phyloP scores from a whole-genome alignment of 2,329 filamentous ascomycete genomes.

The Fusarium globosum region DNA sequence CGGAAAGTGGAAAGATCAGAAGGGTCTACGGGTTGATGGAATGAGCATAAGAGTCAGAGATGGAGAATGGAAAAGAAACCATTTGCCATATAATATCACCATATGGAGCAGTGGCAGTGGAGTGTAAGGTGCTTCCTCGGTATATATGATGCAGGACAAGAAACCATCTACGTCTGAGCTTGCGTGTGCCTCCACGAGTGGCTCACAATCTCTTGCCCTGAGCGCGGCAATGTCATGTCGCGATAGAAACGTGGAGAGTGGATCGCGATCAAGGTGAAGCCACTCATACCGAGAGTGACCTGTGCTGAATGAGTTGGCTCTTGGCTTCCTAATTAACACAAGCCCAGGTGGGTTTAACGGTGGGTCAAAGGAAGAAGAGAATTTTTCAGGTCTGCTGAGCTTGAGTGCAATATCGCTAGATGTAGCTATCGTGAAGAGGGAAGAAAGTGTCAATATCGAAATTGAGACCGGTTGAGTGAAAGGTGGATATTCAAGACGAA shows the following conservation, averaged over 20 bases:
- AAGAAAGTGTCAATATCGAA: conserved; percentile 32
- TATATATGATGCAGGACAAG: conserved; percentile 4
- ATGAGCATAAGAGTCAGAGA: conserved; percentile 7
- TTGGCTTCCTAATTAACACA: conserved; percentile 38
- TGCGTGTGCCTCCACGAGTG: conserved; percentile 19
- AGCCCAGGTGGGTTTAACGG: conserved; percentile 23
- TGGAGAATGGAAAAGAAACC: conserved; percentile 15
- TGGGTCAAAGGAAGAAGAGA: conserved; percentile 22
- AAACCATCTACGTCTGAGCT: conserved; percentile 10
- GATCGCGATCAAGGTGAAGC: conserved; percentile 26
- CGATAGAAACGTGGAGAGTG: conserved; percentile 28
- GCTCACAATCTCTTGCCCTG: neutral
- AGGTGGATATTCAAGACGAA: conserved; percentile 35
- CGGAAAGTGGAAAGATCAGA: conserved; percentile 13
- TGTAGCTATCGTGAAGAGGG: conserved; percentile 17
- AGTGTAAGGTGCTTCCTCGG: conserved; percentile 36
- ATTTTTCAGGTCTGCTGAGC: conserved; percentile 43
- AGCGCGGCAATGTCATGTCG: conserved; percentile 18
- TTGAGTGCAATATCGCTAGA: conserved; percentile 9
- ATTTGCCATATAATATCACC: conserved; percentile 13
- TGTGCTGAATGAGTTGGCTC: conserved; percentile 21
- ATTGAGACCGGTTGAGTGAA: conserved; percentile 10
- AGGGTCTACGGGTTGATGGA: neutral
- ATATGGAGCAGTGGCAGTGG: conserved; percentile 29
- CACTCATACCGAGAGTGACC: conserved; percentile 25